phyloP scores from a whole-genome alignment of 495 filamentous ascomycete genomes.

The Penicillium crystallinum region DNA sequence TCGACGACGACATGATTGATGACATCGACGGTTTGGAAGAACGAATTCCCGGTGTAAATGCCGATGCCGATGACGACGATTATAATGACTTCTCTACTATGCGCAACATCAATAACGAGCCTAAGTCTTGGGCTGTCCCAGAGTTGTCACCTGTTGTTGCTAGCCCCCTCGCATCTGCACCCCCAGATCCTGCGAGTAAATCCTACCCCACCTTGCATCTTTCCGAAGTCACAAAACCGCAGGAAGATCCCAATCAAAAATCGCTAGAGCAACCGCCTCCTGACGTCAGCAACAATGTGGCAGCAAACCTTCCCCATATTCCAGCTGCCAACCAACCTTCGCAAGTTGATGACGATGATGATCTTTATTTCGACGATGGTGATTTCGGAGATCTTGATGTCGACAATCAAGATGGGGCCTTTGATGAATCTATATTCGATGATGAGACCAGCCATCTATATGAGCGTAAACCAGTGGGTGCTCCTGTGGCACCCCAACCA shows the following conservation, averaged over 20 bases:
- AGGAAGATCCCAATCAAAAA: background rate
- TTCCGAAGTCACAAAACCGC: background rate
- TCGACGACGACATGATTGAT: conserved; percentile 64
- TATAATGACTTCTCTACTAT: conserved; percentile 24
- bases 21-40: conserved; percentile 73
- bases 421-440: conserved; percentile 80
- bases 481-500: conserved; percentile 9
- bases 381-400: conserved; percentile 53
- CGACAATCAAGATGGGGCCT: conserved; percentile 49
- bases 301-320: background rate
- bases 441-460: conserved; percentile 52
- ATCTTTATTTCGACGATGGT: conserved; percentile 80
- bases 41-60: conserved; percentile 68
- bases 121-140: conserved; percentile 36
- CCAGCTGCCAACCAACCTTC: background rate
- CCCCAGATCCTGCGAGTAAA: conserved; percentile 8
- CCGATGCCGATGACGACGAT: conserved; percentile 55
- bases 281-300: background rate
- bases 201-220: background rate
- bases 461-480: conserved; percentile 28
- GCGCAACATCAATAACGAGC: conserved; percentile 21
- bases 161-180: conserved; percentile 29
- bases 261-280: background rate
- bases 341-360: conserved; percentile 50
- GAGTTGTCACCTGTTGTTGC: conserved; percentile 35